A percentile compares a stretch with the other conserved stretches of the same genome.
These are phyloP conservation scores for Nakataea oryzae DNA, from an alignment of 2,329 filamentous ascomycete species.

Conservation along the genomic window DNA sequence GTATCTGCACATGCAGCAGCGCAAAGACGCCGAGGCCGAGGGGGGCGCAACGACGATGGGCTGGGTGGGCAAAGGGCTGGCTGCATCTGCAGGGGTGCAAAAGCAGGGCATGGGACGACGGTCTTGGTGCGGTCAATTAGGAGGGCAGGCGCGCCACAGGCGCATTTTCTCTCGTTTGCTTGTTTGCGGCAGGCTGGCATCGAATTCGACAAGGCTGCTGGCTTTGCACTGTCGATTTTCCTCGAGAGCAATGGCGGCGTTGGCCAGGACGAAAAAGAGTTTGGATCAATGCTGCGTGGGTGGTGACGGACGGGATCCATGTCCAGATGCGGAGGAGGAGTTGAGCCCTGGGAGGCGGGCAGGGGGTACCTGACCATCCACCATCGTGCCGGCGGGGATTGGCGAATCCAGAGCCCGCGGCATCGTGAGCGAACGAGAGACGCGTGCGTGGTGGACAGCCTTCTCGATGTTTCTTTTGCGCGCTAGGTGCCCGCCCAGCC, in stretches of 20 bases:
- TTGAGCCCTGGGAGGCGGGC: too few relatives aligned
- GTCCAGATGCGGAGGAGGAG: too few relatives aligned
- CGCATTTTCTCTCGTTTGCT: background rate
- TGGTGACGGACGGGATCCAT: background rate
- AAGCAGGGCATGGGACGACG: background rate
- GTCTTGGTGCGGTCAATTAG: background rate
- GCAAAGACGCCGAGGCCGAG: background rate
- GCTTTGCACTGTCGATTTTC: background rate
- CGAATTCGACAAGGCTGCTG: background rate
- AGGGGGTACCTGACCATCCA: too few relatives aligned
- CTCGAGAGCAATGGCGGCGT: too few relatives aligned
- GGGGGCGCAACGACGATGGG: background rate
- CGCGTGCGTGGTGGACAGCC: too few relatives aligned
- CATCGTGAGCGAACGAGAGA: background rate
- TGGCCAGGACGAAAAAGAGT: background rate
- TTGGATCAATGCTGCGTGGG: too few relatives aligned
- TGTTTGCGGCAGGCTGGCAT: background rate
- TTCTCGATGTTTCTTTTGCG: background rate
- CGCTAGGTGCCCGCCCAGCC: background rate
- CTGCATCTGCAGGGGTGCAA: background rate
- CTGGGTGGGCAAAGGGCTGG: background rate
- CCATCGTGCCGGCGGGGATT: background rate
- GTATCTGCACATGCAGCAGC: background rate
- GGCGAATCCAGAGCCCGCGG: background rate
- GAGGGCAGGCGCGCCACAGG: background rate